Evolutionary conservation across 768 basidiomycete genomes (phyloP), one percentile per base, ranked within the genome.

Genomic region (Suillus spraguei): DNA sequence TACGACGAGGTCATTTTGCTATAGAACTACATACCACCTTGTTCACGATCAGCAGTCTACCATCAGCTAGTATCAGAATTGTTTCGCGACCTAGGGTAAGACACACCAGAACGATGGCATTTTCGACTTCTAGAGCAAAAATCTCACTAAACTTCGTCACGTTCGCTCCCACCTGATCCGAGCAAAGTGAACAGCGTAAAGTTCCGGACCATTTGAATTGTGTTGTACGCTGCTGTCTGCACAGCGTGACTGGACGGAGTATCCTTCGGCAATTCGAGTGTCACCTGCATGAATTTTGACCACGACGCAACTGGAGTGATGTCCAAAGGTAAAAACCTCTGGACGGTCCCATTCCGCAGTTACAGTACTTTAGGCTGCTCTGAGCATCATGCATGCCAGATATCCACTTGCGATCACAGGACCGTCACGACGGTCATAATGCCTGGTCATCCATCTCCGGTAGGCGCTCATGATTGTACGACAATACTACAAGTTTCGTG

Each of bases 211-310:
- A 1, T 3, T 20, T 60, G 52, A 5, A 66, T 49, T 1, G 63
- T 61, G 1, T 58, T 46, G 3, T 65, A 64, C 4, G 36, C 63
- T 10, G 2, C 13, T 11, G 32, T 20, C 11, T 47, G 39, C 6
- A 44, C 16, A 4, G 60, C 64, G 33, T 54, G 63, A 13, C 55
- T 62, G 49, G 65, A 73, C 0, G 66, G 38, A 5, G 35, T 70
- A 20, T 68, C 67, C 32, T 56, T 63, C 54, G 74, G 55, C 13
- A 28, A 66, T 5, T 17, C 2, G 41, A 66, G 68, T 0, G 54
- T 62, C 28, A 44, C 46, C 8, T 64, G 60, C 71, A 72, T 62
- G 42, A 68, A 74, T 14, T 63, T 36, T 4, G 64, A 59, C 72
- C 72, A 73, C 72, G 69, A 72, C 5, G 60, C 35, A n/a, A 60